These are phyloP conservation scores for Nakaseomyces glabratus DNA, from an alignment of 1,139 yeast species.

Conservation along the genomic window DNA sequence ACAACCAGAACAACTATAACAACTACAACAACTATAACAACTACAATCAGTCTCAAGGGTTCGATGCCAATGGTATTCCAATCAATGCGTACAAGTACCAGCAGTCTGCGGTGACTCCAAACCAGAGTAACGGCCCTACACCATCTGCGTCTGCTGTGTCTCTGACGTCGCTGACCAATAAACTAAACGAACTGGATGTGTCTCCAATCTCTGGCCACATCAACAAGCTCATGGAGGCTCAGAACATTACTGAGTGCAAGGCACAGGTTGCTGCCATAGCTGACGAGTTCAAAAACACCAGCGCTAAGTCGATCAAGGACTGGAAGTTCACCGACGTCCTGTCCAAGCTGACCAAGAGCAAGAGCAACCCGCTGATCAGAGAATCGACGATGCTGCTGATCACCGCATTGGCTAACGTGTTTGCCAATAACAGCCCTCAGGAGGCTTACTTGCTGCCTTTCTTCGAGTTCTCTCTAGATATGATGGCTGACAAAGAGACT, in stretches of 20 bases:
- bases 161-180: constrained; percentile 58
- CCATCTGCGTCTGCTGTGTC: constrained; percentile 46
- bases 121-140: constrained; percentile 26
- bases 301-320: constrained; percentile 39
- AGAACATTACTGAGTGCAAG: constrained; percentile 57
- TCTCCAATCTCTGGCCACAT: constrained; percentile 64
- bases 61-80: constrained; percentile 9
- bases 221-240: constrained; percentile 46
- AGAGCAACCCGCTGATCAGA: constrained; percentile 62
- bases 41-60: constrained; percentile 4
- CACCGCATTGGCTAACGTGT: constrained; percentile 56
- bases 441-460: constrained; percentile 65
- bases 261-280: constrained; percentile 51
- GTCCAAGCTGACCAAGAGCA: constrained; percentile 59
- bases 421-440: constrained; percentile 51
- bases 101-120: constrained; percentile 26
- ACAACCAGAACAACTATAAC: constrained; percentile 11
- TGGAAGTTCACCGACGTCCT: constrained; percentile 61
- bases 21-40: constrained; percentile 8
- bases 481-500: constrained; percentile 76
- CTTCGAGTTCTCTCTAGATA: constrained; percentile 51
- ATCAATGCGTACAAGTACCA: constrained; percentile 13
- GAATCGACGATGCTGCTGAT: constrained; percentile 66
- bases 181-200: constrained; percentile 54
- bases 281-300: constrained; percentile 39